phyloP scores from a whole-genome alignment of 805 yeast genomes.

The Spathaspora sp. region DNA sequence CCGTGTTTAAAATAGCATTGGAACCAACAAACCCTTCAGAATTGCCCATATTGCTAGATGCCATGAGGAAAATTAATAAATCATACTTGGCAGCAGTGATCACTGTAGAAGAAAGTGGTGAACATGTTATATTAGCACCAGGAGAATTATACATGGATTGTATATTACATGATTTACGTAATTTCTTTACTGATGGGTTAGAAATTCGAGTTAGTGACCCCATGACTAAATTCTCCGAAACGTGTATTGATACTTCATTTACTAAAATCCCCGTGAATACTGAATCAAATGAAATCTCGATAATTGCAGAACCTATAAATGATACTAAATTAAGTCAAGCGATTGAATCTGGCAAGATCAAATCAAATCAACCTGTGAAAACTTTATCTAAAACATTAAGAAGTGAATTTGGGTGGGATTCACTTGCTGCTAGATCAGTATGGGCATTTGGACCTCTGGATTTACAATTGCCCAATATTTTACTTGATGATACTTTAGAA shows the following conservation, averaged over 20 bases:
- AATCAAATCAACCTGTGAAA: slow-evolving; percentile 32
- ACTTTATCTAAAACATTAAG: slow-evolving; percentile 53
- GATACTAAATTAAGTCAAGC: slow-evolving; percentile 47
- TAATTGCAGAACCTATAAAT: slow-evolving; percentile 74
- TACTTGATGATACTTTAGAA: slow-evolving; percentile 68
- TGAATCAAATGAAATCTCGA: slow-evolving; percentile 56
- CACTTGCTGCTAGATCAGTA: slow-evolving; percentile 74
- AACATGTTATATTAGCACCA: slow-evolving; percentile 71
- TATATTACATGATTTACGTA: slow-evolving; percentile 70
- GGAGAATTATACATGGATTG: slow-evolving; percentile 91
- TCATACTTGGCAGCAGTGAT: slow-evolving; percentile 64
- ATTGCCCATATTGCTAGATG: slow-evolving; percentile 67
- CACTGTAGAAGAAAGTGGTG: slow-evolving; percentile 88
- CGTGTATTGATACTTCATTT: slow-evolving; percentile 61
- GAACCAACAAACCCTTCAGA: slow-evolving; percentile 82
- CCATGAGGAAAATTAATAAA: slow-evolving; percentile 57
- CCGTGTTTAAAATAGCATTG: slow-evolving; percentile 77
- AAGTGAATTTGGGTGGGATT: slow-evolving; percentile 71
- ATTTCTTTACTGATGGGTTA: slow-evolving; percentile 52
- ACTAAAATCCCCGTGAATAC: slow-evolving; percentile 60
- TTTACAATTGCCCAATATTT: slow-evolving; percentile 41
- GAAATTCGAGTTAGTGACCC: slow-evolving; percentile 86
- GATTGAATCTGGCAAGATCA: slow-evolving; percentile 48
- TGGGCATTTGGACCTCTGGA: slow-evolving; percentile 66
- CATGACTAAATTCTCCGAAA: slow-evolving; percentile 73